These are phyloP conservation scores for Fraxinus quadrangulata DNA, from an alignment of 257 asterid species.

Conservation along the genomic window DNA sequence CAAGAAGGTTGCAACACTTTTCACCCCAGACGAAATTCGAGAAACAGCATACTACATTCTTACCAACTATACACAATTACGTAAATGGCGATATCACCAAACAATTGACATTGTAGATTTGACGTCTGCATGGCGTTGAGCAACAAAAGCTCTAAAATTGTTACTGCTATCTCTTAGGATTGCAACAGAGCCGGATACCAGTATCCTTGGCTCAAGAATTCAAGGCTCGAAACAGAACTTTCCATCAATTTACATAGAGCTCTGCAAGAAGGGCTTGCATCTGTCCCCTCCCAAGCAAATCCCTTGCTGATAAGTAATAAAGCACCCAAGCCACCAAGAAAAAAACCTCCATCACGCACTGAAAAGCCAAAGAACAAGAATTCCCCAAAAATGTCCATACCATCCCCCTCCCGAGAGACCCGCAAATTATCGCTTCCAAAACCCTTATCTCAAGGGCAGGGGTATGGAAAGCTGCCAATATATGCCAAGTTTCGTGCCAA, in stretches of 20 bases:
- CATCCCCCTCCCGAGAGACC: conserved; percentile 64
- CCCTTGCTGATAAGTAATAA: conserved; percentile 78
- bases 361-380: conserved; percentile 50
- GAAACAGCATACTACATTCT: not conserved
- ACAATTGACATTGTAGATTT: too few species aligned
- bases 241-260: conserved; percentile 37
- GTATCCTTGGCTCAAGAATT: not conserved
- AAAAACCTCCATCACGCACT: conserved; percentile 78
- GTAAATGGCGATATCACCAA: too few species aligned
- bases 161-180: conserved; percentile 11
- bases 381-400: conserved; percentile 58
- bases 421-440: conserved; percentile 75
- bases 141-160: not conserved
- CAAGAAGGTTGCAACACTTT: too few species aligned
- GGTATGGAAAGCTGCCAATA: conserved; percentile 50
- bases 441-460: conserved; percentile 74
- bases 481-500: conserved; percentile 65
- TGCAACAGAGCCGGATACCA: conserved; percentile 15
- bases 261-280: conserved; percentile 67
- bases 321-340: conserved; percentile 80
- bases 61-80: too few species aligned
- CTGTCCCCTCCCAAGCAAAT: conserved; percentile 60
- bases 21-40: not conserved
- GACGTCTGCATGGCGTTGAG: not conserved
- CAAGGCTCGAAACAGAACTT: not conserved